A percentile compares a stretch with the other conserved stretches of the same genome.
phyloP scores from a whole-genome alignment of 148 eudicot species.

The Dianthus caryophyllus region DNA sequence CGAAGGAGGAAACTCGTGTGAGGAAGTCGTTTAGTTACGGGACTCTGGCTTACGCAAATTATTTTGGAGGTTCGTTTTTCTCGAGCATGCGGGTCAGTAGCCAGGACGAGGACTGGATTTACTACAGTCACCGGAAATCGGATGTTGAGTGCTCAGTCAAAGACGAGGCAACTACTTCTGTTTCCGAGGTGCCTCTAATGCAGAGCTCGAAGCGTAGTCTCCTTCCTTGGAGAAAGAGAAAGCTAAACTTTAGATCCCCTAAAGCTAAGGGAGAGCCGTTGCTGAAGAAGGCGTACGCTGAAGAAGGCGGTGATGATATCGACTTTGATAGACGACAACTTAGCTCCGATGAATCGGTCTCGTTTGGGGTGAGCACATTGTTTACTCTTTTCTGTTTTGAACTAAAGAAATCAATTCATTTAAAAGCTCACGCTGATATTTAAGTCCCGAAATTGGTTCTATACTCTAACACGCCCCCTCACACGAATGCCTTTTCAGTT shows the following conservation, averaged over 20 bases:
- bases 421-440: too few species aligned
- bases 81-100: constrained; percentile 42
- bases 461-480: too few species aligned
- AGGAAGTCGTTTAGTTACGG: constrained; percentile 90
- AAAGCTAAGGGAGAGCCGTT: constrained; percentile 83
- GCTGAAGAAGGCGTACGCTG: constrained; percentile 74
- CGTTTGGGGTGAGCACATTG: constrained; percentile 49
- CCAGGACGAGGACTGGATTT: constrained; percentile 72
- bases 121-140: constrained; percentile 74
- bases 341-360: constrained; percentile 75
- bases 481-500: too few species aligned
- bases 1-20: constrained; percentile 49
- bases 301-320: constrained; percentile 91
- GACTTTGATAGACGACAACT: constrained; percentile 92
- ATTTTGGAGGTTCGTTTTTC: constrained; percentile 48
- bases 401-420: too few species aligned
- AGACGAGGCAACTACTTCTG: constrained; percentile 42
- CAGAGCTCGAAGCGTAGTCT: constrained; percentile 65
- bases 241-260: constrained; percentile 71
- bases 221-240: constrained; percentile 91
- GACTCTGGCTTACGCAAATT: constrained; percentile 71
- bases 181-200: constrained; percentile 42
- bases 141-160: constrained; percentile 60
- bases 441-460: too few species aligned
- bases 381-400: neutral